A percentile compares a stretch with the other conserved stretches of the same genome.
Conservation (phyloP, 805 yeast species). For the Yarrowia divulgata region DNA sequence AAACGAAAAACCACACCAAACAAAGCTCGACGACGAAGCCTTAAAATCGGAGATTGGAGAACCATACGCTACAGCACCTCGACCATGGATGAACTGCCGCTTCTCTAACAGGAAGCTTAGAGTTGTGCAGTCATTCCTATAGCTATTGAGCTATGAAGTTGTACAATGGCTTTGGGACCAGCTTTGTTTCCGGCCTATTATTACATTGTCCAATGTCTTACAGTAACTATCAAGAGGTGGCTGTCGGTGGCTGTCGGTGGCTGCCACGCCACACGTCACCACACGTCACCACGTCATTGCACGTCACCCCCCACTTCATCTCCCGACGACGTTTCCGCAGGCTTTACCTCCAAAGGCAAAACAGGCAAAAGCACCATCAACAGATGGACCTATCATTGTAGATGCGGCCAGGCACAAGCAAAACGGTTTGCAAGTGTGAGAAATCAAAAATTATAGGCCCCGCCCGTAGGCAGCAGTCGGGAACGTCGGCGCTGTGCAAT, state of each 20-base stretch:
- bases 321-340: not conserved
- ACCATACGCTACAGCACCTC: not conserved
- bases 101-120: not conserved
- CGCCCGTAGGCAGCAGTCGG: constrained; percentile 25
- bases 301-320: not conserved
- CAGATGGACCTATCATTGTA: not conserved
- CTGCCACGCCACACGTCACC: not conserved
- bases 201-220: too few species aligned
- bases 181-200: too few species aligned
- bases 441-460: constrained; percentile 30
- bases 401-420: not conserved
- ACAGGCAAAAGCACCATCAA: constrained; percentile 18
- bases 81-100: not conserved
- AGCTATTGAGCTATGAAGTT: too few species aligned
- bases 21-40: not conserved
- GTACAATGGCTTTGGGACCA: too few species aligned
- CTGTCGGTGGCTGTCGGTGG: too few species aligned
- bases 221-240: too few species aligned
- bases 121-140: not conserved
- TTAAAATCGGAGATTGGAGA: not conserved
- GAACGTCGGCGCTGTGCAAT: constrained; percentile 31
- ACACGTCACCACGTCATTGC: not conserved
- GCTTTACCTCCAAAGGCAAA: not conserved
- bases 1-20: not conserved
- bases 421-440: not conserved